phyloP scores from a whole-genome alignment of 441 rosid genomes.

The Daphne laureola region DNA sequence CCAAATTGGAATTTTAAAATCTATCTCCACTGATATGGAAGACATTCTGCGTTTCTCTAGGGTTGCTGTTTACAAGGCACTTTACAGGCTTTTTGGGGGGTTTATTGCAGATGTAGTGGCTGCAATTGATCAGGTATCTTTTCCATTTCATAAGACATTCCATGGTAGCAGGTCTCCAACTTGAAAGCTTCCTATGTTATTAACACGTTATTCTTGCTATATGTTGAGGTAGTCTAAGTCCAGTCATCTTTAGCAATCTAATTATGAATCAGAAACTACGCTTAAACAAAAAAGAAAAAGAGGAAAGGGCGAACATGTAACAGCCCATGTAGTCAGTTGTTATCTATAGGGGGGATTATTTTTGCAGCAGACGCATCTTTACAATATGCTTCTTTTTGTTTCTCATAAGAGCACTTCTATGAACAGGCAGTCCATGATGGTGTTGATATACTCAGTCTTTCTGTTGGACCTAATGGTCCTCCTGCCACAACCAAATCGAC shows the following conservation, averaged over 20 bases:
- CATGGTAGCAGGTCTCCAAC: neutral
- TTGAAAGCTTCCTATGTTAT: too few relatives aligned
- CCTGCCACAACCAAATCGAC: constrained; percentile 84
- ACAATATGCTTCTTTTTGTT: constrained; percentile 5
- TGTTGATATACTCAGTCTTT: constrained; percentile 92
- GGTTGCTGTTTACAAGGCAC: constrained; percentile 97
- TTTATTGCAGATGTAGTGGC: constrained; percentile 97
- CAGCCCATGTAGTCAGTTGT: neutral
- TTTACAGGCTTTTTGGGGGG: constrained; percentile 94
- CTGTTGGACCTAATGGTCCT: constrained; percentile 99
- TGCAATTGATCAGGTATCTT: constrained; percentile 87
- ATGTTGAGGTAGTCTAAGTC: too few relatives aligned
- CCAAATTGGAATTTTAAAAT: constrained; percentile 4
- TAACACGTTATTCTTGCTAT: too few relatives aligned
- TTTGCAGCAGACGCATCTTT: neutral
- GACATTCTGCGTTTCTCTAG: constrained; percentile 30
- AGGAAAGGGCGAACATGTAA: neutral
- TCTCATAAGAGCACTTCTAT: constrained; percentile 15
- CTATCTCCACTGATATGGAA: constrained; percentile 9
- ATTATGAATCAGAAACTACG: neutral
- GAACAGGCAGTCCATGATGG: constrained; percentile 98
- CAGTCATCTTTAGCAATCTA: too few relatives aligned
- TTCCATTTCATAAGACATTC: constrained; percentile 3
- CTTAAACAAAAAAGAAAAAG: neutral
- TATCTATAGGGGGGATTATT: neutral